These are phyloP conservation scores for Allantophomopsis cytisporea DNA, from an alignment of 2,329 filamentous ascomycete species.

Conservation along the genomic window DNA sequence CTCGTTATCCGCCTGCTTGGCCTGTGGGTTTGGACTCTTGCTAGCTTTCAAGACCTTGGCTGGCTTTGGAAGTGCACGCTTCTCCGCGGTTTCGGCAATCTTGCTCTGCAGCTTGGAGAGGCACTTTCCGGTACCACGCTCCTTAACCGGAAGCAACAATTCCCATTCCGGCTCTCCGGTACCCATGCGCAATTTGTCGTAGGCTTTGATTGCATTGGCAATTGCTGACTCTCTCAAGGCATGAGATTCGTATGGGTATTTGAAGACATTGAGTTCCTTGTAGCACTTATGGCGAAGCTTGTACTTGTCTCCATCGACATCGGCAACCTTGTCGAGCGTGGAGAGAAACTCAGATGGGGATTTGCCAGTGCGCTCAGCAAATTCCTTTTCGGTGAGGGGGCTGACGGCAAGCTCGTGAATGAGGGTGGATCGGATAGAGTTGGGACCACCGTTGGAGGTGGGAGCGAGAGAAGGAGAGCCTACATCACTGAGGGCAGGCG, in stretches of 20 bases:
- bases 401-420: constrained; percentile 47
- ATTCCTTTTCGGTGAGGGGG: constrained; percentile 33
- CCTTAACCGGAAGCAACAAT: constrained; percentile 39
- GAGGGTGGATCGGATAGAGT: constrained; percentile 35
- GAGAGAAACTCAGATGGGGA: constrained; percentile 35
- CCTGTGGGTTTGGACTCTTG: constrained; percentile 22
- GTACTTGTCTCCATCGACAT: constrained; percentile 37
- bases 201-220: constrained; percentile 44
- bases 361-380: constrained; percentile 35
- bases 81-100: constrained; percentile 36
- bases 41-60: constrained; percentile 30
- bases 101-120: constrained; percentile 47
- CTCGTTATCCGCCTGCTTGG: constrained; percentile 30
- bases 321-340: constrained; percentile 44
- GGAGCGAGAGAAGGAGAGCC: constrained; percentile 37
- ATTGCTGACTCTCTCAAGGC: constrained; percentile 45
- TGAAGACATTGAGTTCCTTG: constrained; percentile 52
- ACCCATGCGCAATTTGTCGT: constrained; percentile 43
- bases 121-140: constrained; percentile 44
- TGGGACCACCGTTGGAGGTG: constrained; percentile 33
- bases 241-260: constrained; percentile 38
- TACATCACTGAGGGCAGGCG: constrained; percentile 39
- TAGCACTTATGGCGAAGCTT: constrained; percentile 40
- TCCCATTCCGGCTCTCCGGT: constrained; percentile 46
- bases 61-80: constrained; percentile 30